Conservation (phyloP, 2,329 filamentous ascomycete species). For the Curvularia sp. region DNA sequence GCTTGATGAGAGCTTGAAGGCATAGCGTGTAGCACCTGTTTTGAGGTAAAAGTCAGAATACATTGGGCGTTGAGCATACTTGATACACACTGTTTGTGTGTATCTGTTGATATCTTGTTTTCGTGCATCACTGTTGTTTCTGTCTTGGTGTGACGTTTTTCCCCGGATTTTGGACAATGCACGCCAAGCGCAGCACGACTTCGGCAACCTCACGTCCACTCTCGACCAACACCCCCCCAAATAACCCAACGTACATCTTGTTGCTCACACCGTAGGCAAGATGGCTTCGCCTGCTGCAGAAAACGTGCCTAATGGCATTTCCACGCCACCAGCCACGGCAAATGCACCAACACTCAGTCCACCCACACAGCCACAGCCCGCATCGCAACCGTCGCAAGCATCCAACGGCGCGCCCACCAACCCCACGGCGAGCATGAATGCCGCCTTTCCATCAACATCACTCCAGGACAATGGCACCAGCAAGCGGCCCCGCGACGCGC, state of each 20-base stretch:
- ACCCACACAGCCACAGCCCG: constrained; percentile 36
- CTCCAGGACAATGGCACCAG: constrained; percentile 42
- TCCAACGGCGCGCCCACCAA: constrained; percentile 27
- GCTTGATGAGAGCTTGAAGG: not conserved
- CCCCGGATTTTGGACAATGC: constrained; percentile 17
- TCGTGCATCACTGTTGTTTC: not conserved
- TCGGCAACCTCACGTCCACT: constrained; percentile 10
- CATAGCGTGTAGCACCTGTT: not conserved
- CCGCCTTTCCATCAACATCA: constrained; percentile 44
- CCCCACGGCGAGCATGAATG: constrained; percentile 22
- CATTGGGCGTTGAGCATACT: too few species aligned
- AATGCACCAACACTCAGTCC: constrained; percentile 44
- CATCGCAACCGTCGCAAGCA: constrained; percentile 16
- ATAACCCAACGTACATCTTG: constrained; percentile 8
- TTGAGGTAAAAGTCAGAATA: not conserved
- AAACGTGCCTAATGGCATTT: constrained; percentile 49
- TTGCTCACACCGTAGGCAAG: constrained; percentile 11
- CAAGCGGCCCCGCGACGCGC: constrained; percentile 75
- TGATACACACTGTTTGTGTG: too few species aligned
- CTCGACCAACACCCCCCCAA: not conserved
- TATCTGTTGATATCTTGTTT: not conserved
- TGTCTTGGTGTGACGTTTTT: constrained; percentile 3
- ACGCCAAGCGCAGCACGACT: constrained; percentile 16
- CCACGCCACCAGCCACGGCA: constrained; percentile 48
- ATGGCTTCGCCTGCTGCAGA: constrained; percentile 52